Conservation (phyloP, 345 rosid species). For the Lenwebbia sp. region DNA sequence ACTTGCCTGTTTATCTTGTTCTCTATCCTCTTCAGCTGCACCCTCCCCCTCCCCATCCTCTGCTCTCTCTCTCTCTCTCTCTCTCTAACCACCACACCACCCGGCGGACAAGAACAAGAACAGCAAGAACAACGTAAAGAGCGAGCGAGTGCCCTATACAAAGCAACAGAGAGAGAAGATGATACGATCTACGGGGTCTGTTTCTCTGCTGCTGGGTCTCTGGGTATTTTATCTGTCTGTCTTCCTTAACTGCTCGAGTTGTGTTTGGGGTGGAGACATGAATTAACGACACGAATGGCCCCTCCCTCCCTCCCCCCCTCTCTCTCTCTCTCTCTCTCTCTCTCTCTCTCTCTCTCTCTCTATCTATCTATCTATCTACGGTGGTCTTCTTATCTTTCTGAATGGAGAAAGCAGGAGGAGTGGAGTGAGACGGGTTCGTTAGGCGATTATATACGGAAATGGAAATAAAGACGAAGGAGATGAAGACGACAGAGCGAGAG, state of each 20-base stretch:
- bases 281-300: background rate
- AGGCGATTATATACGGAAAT: background rate
- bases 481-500: background rate
- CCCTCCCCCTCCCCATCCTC: conserved; percentile 22
- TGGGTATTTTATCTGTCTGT: background rate
- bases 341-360: background rate
- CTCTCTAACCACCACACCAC: background rate
- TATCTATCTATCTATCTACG: too few species aligned
- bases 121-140: background rate
- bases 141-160: background rate
- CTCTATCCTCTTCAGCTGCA: conserved; percentile 56
- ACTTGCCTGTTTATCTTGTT: conserved; percentile 62
- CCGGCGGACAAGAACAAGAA: background rate
- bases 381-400: background rate
- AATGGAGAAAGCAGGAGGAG: background rate
- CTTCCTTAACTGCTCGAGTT: too few species aligned
- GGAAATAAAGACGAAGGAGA: background rate
- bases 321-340: background rate
- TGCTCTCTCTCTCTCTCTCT: background rate
- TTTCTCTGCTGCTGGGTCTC: background rate
- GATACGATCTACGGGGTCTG: background rate
- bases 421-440: background rate
- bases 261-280: too few species aligned
- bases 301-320: background rate
- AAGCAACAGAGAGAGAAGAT: background rate